These are phyloP conservation scores for Metschnikowia kunwiensis DNA, from an alignment of 805 yeast genomes.

Conservation along the genomic window DNA sequence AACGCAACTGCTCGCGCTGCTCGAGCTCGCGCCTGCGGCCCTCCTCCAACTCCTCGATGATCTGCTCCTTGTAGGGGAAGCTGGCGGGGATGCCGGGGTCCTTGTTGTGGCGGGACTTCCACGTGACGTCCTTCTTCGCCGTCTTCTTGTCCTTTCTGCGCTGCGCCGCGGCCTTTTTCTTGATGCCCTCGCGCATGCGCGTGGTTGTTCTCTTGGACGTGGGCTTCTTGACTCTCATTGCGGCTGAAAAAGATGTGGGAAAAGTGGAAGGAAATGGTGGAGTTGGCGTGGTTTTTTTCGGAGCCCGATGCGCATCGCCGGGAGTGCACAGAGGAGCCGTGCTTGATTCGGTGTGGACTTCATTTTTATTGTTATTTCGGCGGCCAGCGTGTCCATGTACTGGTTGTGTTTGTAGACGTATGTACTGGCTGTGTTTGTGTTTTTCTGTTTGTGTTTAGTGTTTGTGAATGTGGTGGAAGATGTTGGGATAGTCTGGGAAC, in stretches of 20 bases:
- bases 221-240: constrained; percentile 54
- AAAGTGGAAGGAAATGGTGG: background rate
- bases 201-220: constrained; percentile 88
- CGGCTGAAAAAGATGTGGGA: background rate
- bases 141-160: constrained; percentile 77
- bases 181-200: constrained; percentile 93
- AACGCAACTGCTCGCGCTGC: constrained; percentile 48
- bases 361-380: too few relatives aligned
- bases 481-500: too few relatives aligned
- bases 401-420: too few relatives aligned
- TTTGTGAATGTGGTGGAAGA: too few relatives aligned
- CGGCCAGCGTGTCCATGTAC: too few relatives aligned
- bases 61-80: constrained; percentile 89
- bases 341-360: too few relatives aligned
- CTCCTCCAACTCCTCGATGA: constrained; percentile 69
- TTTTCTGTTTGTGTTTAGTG: too few relatives aligned
- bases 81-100: constrained; percentile 94
- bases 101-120: constrained; percentile 81
- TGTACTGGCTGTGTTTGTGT: too few relatives aligned
- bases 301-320: too few relatives aligned
- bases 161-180: constrained; percentile 92
- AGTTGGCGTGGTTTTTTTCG: too few relatives aligned
- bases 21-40: constrained; percentile 54
- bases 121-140: constrained; percentile 87
- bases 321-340: too few relatives aligned